A percentile compares a stretch with the other conserved stretches of the same genome.
These are phyloP conservation scores for Avena atlantica DNA, from an alignment of 176 grass and related monocot species.

Conservation along the genomic window DNA sequence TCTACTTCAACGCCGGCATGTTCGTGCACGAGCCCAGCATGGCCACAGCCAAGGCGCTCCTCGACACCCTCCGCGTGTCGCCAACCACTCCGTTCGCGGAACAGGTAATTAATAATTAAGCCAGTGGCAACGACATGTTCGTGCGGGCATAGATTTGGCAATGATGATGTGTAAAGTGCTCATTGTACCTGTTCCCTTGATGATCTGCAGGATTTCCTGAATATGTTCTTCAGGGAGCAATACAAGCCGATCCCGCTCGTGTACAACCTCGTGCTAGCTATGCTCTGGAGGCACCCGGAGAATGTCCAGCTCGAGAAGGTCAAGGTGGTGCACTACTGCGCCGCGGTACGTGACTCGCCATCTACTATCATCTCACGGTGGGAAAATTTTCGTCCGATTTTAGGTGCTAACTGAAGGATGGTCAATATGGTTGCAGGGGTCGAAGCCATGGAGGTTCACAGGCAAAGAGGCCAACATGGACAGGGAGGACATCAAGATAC, in stretches of 20 bases:
- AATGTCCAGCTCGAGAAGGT: conserved; percentile 88
- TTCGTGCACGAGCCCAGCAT: conserved; percentile 87
- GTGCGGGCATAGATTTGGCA: not conserved
- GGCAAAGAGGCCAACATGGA: conserved; percentile 92
- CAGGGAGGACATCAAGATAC: conserved; percentile 78
- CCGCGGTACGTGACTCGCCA: conserved; percentile 51
- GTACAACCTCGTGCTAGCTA: conserved; percentile 87
- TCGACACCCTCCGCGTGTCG: conserved; percentile 55
- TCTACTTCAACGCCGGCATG: conserved; percentile 98
- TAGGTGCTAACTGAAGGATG: not conserved
- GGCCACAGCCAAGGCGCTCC: conserved; percentile 59
- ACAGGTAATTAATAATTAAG: conserved; percentile 42
- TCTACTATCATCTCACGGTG: not conserved
- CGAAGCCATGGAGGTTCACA: conserved; percentile 93
- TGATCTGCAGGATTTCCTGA: conserved; percentile 77
- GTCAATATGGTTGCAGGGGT: conserved; percentile 53
- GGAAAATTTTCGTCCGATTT: not conserved
- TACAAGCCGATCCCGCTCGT: conserved; percentile 82
- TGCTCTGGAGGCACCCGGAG: conserved; percentile 97
- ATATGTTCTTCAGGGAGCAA: conserved; percentile 90
- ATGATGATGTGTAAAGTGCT: not conserved
- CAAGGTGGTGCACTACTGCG: conserved; percentile 93
- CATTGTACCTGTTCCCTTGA: not conserved
- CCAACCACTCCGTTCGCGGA: conserved; percentile 75
- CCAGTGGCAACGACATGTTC: not conserved